Conservation (phyloP, 2,329 filamentous ascomycete genomes). For the Orbilia ellipsospora region DNA sequence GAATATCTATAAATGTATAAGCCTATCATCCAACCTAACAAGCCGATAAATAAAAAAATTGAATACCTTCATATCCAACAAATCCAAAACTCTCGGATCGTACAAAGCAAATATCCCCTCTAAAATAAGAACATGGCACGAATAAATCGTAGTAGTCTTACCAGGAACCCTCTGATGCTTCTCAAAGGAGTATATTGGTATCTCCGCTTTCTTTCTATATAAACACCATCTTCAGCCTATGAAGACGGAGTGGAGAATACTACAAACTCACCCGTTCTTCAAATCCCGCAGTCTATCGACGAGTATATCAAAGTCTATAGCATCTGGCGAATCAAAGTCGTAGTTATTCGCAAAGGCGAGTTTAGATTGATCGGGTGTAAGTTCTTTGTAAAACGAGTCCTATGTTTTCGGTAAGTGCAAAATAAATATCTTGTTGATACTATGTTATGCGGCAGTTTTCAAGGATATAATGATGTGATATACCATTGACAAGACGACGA, state of each 20-base stretch:
- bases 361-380: constrained; percentile 80
- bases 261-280: constrained; percentile 80
- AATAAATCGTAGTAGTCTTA: constrained; percentile 89
- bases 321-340: constrained; percentile 94
- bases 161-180: constrained; percentile 80
- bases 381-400: constrained; percentile 97
- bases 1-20: constrained; percentile 73
- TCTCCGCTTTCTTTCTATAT: constrained; percentile 83
- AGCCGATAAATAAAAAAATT: no score
- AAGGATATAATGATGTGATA: constrained; percentile 57
- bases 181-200: constrained; percentile 91
- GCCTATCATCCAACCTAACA: neutral
- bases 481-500: constrained; percentile 97
- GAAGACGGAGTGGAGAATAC: neutral
- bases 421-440: neutral
- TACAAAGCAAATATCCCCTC: constrained; percentile 97
- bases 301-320: constrained; percentile 92
- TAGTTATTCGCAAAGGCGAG: constrained; percentile 90
- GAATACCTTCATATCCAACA: constrained; percentile 90
- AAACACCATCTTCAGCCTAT: neutral
- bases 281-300: constrained; percentile 82
- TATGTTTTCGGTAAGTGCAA: constrained; percentile 62
- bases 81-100: constrained; percentile 82
- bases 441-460: neutral
- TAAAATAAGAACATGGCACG: constrained; percentile 91